These are phyloP conservation scores for Butyriboletus appendiculatus DNA, from an alignment of 1,284 basidiomycete genomes.

Conservation along the genomic window DNA sequence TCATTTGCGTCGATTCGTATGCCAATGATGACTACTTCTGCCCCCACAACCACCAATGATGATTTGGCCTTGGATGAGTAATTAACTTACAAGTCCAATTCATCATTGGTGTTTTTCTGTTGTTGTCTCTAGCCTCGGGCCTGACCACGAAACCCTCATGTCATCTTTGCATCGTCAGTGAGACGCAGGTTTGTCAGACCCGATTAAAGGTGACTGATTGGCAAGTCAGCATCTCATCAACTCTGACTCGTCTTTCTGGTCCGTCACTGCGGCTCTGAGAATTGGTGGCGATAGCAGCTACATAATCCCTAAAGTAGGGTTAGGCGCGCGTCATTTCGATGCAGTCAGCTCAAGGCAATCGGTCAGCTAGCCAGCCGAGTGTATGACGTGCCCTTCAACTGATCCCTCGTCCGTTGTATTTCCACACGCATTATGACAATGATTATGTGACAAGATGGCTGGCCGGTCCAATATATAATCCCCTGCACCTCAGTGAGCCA, in stretches of 20 bases:
- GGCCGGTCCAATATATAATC: background rate
- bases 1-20: too few species aligned
- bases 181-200: background rate
- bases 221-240: background rate
- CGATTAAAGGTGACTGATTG: background rate
- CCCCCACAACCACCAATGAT: too few species aligned
- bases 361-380: too few species aligned
- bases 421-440: background rate
- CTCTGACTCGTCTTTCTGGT: background rate
- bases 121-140: background rate
- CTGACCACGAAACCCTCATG: background rate
- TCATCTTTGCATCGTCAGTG: background rate
- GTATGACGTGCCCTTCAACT: too few species aligned
- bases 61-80: too few species aligned
- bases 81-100: too few species aligned
- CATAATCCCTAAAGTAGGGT: too few species aligned
- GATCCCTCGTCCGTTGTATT: too few species aligned
- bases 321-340: too few species aligned
- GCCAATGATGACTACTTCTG: background rate
- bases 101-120: background rate
- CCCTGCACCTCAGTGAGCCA: background rate
- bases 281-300: too few species aligned
- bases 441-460: background rate
- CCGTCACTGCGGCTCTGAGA: too few species aligned
- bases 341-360: too few species aligned